phyloP scores from a whole-genome alignment of 768 basidiomycete species.

The Myochromella boudieri region DNA sequence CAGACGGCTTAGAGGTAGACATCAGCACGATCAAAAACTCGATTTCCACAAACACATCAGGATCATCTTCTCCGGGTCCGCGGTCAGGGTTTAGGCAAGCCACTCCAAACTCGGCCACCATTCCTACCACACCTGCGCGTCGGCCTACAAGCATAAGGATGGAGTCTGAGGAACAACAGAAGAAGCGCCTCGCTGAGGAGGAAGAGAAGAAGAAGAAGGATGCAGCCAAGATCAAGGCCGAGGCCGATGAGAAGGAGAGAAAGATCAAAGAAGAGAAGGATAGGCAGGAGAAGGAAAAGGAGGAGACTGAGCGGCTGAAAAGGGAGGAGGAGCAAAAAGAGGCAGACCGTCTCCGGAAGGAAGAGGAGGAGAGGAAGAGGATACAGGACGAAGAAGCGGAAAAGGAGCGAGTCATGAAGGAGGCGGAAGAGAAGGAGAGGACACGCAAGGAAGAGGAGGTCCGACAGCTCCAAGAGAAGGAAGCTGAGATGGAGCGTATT shows the following conservation, averaged over 20 bases:
- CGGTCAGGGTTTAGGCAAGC: conserved; percentile 32
- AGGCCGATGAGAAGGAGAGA: conserved; percentile 41
- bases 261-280: conserved; percentile 43
- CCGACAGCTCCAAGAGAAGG: conserved; percentile 34
- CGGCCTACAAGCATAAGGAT: conserved; percentile 53
- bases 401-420: conserved; percentile 37
- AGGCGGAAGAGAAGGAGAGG: conserved; percentile 49
- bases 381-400: conserved; percentile 27
- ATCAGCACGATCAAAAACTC: conserved; percentile 53
- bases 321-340: conserved; percentile 28
- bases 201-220: conserved; percentile 42
- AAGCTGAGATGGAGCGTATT: conserved; percentile 32
- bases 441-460: conserved; percentile 44
- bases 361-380: conserved; percentile 27
- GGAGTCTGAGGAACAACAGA: conserved; percentile 55
- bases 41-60: conserved; percentile 38
- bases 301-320: conserved; percentile 26
- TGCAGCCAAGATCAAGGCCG: conserved; percentile 37
- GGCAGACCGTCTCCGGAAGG: conserved; percentile 39
- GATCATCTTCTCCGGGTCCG: conserved; percentile 33
- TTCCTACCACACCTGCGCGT: conserved; percentile 30
- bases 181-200: conserved; percentile 45
- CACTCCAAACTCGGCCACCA: conserved; percentile 29
- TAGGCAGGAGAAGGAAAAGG: conserved; percentile 33
- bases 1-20: conserved; percentile 65